These are phyloP conservation scores for Saxophila tyrrhenica DNA, from an alignment of 495 filamentous ascomycete species.

Conservation along the genomic window DNA sequence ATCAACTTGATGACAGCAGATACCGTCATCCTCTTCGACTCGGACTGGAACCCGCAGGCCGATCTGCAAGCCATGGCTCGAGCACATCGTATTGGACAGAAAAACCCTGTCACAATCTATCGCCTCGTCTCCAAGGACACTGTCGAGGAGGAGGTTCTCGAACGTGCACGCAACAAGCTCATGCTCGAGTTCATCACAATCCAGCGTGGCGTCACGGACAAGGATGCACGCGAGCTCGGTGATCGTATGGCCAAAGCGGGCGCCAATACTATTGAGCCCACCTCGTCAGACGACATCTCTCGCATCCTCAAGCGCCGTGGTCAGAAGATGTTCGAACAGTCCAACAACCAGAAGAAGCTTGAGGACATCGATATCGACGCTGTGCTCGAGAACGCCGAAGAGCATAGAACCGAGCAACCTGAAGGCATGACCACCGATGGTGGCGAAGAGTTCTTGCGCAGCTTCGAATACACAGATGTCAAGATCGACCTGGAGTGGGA, in stretches of 20 bases:
- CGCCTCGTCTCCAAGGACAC: conserved; percentile 94
- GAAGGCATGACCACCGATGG: conserved; percentile 85
- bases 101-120: conserved; percentile 88
- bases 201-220: conserved; percentile 88
- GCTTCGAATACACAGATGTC: conserved; percentile 80
- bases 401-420: conserved; percentile 84
- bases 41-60: conserved; percentile 98
- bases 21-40: conserved; percentile 95
- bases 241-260: conserved; percentile 51
- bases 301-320: conserved; percentile 86
- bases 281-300: conserved; percentile 79
- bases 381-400: conserved; percentile 88
- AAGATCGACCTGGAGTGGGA: conserved; percentile 94
- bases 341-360: conserved; percentile 85
- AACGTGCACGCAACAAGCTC: conserved; percentile 91
- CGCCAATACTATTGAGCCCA: conserved; percentile 53
- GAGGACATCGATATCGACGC: conserved; percentile 98
- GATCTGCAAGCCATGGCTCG: conserved; percentile 98
- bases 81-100: conserved; percentile 95
- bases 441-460: conserved; percentile 84
- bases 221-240: conserved; percentile 59
- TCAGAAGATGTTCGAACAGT: conserved; percentile 95
- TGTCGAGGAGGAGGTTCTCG: conserved; percentile 93
- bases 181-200: conserved; percentile 98
- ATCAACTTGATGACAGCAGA: conserved; percentile 99